Evolutionary conservation across 768 basidiomycete genomes (phyloP).

Genomic region (Fibroporia radiculosa): DNA sequence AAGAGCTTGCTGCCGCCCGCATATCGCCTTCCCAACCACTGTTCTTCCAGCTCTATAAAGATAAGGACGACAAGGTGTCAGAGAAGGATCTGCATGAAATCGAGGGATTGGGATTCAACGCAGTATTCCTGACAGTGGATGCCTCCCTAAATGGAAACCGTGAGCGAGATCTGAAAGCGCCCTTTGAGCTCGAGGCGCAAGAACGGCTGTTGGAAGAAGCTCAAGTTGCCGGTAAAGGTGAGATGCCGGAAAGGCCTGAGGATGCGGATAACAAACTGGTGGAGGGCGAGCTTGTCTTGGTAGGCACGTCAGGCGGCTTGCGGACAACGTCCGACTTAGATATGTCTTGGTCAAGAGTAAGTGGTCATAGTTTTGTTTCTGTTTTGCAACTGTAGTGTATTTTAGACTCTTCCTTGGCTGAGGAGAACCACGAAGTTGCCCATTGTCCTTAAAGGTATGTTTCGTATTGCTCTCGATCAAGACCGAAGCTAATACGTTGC

Average conservation of each 20-base stretch:
- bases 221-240: conserved; percentile 14
- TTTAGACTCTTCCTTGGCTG: conserved; percentile 67
- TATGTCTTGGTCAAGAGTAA: conserved; percentile 65
- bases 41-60: conserved; percentile 86
- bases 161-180: conserved; percentile 61
- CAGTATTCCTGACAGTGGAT: conserved; percentile 89
- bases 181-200: conserved; percentile 45
- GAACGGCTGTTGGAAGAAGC: conserved; percentile 18
- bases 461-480: neutral
- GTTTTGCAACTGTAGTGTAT: no score
- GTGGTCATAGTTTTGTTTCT: neutral
- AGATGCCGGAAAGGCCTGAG: conserved; percentile 21
- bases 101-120: conserved; percentile 70
- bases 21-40: conserved; percentile 49
- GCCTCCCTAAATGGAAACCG: conserved; percentile 75
- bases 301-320: conserved; percentile 63
- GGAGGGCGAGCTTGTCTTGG: conserved; percentile 28
- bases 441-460: conserved; percentile 56
- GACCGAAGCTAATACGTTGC: neutral
- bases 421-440: conserved; percentile 59
- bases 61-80: conserved; percentile 57
- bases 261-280: conserved; percentile 27
- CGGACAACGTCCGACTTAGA: conserved; percentile 59
- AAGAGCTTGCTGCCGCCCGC: conserved; percentile 50
- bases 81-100: conserved; percentile 64